Evolutionary conservation across 192 early-diverging fungal species (phyloP), one percentile per base, ranked within the genome.

Genomic region (Chytriomyces confervae): DNA sequence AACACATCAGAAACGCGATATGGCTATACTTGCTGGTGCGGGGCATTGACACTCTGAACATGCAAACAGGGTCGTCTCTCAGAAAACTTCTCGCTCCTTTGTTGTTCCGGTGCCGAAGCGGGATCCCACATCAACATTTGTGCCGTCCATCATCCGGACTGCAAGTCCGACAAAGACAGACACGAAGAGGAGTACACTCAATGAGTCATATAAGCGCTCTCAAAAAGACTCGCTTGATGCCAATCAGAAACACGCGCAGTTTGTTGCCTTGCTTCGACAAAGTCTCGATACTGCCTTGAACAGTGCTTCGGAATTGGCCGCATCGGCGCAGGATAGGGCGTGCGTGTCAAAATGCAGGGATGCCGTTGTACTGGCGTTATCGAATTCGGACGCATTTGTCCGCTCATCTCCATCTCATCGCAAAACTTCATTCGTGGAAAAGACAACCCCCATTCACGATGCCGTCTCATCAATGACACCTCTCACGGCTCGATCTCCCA

Each of bases 381-480:
- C 66, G 44, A 8, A 16, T 68, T 11, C 24, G 24, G 24, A 27
- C 24, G 24, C 9, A 8, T n/a, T n/a, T 68, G 10, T 29, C 5
- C 43, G 16, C 45, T 13, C 66, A 5, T n/a, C 66, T 47, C 10
- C n/a, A 20, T 13, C 24, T 13, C 13, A 13, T 11, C 66, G n/a
- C 13, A 43, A 11, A 36, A 43, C 66, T 29, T 16, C 66, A 5
- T 48, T 47, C 66, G 16, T 68, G 29, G 46, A 68, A 43, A 16
- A 68, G 50, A 46, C 66, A 4, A 68, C 24, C 24, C 66, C 66
- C 16, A 48, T 48, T 29, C 44, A 68, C 66, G 46, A 43, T 36
- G 36, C 36, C 36, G 36, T 36, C 66, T 11, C 9, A 13, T 13
- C 66, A 8, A 44, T 23, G 45, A 70, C 48, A 53, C 48, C 69